Evolutionary conservation across 2,329 filamentous ascomycete species (phyloP).

Genomic region (Lachnellula subtilissima): DNA sequence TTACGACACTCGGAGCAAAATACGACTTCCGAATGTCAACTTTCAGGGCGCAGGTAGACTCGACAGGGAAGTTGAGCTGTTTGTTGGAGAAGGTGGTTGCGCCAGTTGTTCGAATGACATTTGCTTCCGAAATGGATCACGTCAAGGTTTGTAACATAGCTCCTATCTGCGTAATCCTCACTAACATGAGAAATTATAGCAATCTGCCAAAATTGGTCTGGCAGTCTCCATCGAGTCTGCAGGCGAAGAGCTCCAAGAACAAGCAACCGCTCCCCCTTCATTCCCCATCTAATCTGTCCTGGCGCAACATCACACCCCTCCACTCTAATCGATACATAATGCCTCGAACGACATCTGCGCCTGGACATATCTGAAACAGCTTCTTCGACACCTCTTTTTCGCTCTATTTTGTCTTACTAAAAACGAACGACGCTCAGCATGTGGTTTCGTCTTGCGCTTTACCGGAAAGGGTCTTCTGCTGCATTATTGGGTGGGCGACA

Average conservation of each 20-base stretch:
- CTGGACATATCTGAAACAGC: constrained; percentile 18
- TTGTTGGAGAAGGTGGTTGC: constrained; percentile 94
- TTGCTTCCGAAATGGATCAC: constrained; percentile 95
- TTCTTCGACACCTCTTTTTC: constrained; percentile 19
- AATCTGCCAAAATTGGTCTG: constrained; percentile 90
- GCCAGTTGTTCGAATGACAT: constrained; percentile 86
- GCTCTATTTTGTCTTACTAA: constrained; percentile 29
- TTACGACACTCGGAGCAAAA: constrained; percentile 89
- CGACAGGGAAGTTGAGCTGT: constrained; percentile 87
- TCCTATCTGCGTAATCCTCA: neutral
- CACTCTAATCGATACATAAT: constrained; percentile 30
- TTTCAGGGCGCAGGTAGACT: constrained; percentile 94
- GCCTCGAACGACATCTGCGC: constrained; percentile 8
- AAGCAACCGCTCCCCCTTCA: constrained; percentile 52
- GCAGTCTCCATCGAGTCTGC: constrained; percentile 87
- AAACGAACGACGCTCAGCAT: constrained; percentile 12
- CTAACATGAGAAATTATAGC: constrained; percentile 49
- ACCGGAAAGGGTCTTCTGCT: constrained; percentile 15
- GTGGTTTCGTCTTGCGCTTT: neutral
- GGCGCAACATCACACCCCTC: constrained; percentile 17
- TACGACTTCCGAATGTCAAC: constrained; percentile 97
- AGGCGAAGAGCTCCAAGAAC: constrained; percentile 80
- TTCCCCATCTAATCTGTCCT: constrained; percentile 57
- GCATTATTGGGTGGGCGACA: constrained; percentile 18
- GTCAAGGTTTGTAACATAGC: constrained; percentile 64